Conservation (phyloP, 768 basidiomycete genomes). For the Trametes meyenii region DNA sequence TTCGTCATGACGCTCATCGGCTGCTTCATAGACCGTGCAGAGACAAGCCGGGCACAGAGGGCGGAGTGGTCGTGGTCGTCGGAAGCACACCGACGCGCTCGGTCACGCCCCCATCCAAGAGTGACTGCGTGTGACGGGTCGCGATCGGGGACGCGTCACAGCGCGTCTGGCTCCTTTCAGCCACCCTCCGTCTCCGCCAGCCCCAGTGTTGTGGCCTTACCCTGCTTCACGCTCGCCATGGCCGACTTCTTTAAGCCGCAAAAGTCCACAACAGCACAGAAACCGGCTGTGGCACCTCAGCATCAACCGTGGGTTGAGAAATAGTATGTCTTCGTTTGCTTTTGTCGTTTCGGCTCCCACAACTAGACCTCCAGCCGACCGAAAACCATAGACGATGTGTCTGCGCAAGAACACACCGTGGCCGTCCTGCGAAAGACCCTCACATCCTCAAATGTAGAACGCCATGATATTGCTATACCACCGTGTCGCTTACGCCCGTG, state of each 20-base stretch:
- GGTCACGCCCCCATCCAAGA: slow-evolving; percentile 37
- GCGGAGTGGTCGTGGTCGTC: slow-evolving; percentile 17
- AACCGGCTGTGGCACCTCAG: slow-evolving; percentile 49
- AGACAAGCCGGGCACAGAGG: slow-evolving; percentile 6
- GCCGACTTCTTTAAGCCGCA: slow-evolving; percentile 53
- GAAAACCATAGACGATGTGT: slow-evolving; percentile 96
- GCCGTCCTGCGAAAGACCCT: slow-evolving; percentile 90
- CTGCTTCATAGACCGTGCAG: background rate
- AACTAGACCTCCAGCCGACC: slow-evolving; percentile 66
- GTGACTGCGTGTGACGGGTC: slow-evolving; percentile 30
- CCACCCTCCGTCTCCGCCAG: slow-evolving; percentile 14
- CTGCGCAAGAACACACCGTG: slow-evolving; percentile 96
- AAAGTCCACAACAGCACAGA: slow-evolving; percentile 34
- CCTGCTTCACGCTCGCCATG: background rate
- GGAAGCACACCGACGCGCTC: slow-evolving; percentile 30
- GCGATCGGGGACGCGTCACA: slow-evolving; percentile 35
- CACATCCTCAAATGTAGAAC: slow-evolving; percentile 82
- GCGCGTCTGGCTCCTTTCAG: slow-evolving; percentile 57
- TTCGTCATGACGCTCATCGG: slow-evolving; percentile 41
- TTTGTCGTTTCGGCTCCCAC: background rate
- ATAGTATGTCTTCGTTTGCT: slow-evolving; percentile 62
- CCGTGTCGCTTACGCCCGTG: background rate
- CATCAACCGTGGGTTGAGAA: slow-evolving; percentile 98
- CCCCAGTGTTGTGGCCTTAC: background rate
- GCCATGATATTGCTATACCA: background rate